Evolutionary conservation across 1,284 basidiomycete species (phyloP), one percentile per base, ranked within the genome.

Genomic region (Thelephora terrestris): DNA sequence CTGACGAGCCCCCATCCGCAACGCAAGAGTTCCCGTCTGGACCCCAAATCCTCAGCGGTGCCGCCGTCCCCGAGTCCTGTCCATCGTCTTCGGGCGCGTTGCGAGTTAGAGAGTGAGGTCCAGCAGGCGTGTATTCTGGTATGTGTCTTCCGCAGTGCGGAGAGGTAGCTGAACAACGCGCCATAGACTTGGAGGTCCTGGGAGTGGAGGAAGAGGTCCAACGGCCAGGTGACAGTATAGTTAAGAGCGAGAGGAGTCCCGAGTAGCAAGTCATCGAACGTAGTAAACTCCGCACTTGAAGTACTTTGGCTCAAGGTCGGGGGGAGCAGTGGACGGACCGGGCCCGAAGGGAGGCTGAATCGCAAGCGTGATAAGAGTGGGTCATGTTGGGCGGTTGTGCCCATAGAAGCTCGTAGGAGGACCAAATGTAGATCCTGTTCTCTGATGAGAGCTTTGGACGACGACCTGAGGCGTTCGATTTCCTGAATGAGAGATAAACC

Each of bases 51-150:
- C 54, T 79, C 79, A 1, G 64, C 70, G 2, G 83, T 86, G 1
- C 91, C 91, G 7, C 91, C 91, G 61, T 94, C 91, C 5, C 84
- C 83, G 0, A 86, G 73, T 2, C 88, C 88, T 3, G 90, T 92
- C 85, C 87, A 93, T 58, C 81, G 75, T 44, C 89, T 71, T 35
- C 91, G 72, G 2, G 79, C 81, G 7, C 91, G 76, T 62, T 93
- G 91, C 1, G 87, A 74, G 55, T 87, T 88, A 9, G 85, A 90
- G 21, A 95, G 69, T 0, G 81, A 81, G 1, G 81, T 74, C 92
- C 91, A 95, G 58, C 85, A 86, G 2, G 76, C 73, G 51, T 91
- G 81, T 7, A 92, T 77, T 20, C 80, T 76, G 0, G 78, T 78
- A 57, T 94, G 90, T 0, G 86, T 87, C 60, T 88, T 86, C 27